Percentiles rank a stretch among this genome's conserved stretches.
These are phyloP conservation scores for Fusarium buxicola DNA, from an alignment of 2,329 filamentous ascomycete species.

Conservation along the genomic window DNA sequence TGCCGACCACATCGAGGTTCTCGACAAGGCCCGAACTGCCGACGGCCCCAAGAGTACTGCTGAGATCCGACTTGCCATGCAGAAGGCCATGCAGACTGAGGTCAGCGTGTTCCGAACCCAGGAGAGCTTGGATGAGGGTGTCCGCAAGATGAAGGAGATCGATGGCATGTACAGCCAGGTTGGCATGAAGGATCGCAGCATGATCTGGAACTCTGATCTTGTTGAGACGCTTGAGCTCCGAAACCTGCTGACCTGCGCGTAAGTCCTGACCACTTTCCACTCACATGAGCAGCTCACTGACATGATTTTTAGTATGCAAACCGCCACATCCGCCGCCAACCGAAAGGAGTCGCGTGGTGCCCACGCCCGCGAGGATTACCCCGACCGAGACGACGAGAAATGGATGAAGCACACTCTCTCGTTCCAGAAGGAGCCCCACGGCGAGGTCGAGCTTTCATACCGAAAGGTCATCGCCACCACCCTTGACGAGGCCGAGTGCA, in stretches of 20 bases:
- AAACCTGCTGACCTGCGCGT: conserved; percentile 97
- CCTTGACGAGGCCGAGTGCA: conserved; percentile 95
- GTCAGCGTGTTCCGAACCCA: conserved; percentile 97
- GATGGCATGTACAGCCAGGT: conserved; percentile 84
- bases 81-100: conserved; percentile 98
- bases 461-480: conserved; percentile 84
- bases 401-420: conserved; percentile 99
- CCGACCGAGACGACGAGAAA: conserved; percentile 92
- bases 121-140: conserved; percentile 92
- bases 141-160: conserved; percentile 85
- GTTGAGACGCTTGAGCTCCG: conserved; percentile 96
- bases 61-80: conserved; percentile 91
- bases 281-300: conserved; percentile 17
- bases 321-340: conserved; percentile 88
- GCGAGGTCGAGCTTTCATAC: conserved; percentile 87
- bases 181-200: conserved; percentile 97
- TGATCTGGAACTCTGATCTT: conserved; percentile 99
- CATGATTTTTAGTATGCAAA: conserved; percentile 75
- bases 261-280: conserved; percentile 57
- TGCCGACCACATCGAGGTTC: conserved; percentile 84
- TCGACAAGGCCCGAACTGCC: conserved; percentile 87
- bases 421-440: conserved; percentile 94
- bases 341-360: conserved; percentile 98
- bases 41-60: conserved; percentile 88
- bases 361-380: conserved; percentile 96